Percentiles rank a stretch among this genome's conserved stretches.
Evolutionary conservation across 805 yeast genomes (phyloP).

Genomic region (Huiozyma naganishii): DNA sequence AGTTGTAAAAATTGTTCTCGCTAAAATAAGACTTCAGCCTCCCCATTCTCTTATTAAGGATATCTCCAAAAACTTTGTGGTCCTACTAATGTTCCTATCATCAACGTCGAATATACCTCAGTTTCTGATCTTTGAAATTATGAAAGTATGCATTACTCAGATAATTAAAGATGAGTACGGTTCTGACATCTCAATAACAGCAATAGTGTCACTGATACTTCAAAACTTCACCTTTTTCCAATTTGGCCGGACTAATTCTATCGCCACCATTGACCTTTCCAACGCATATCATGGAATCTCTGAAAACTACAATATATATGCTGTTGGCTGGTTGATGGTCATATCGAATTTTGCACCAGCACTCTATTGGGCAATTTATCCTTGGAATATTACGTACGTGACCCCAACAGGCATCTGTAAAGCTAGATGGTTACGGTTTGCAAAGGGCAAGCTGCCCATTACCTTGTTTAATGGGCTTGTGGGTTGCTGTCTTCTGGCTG

Average conservation of each 20-base stretch:
- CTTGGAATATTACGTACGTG: constrained; percentile 14
- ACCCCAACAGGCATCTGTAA: constrained; percentile 7
- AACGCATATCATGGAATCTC: constrained; percentile 86
- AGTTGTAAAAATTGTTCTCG: constrained; percentile 22
- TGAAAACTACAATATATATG: constrained; percentile 47
- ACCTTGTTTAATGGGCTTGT: constrained; percentile 49
- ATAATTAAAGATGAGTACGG: constrained; percentile 5
- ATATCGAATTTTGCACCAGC: constrained; percentile 81
- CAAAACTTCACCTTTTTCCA: constrained; percentile 78
- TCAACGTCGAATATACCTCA: constrained; percentile 40
- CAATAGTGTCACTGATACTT: constrained; percentile 33
- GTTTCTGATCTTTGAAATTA: constrained; percentile 31
- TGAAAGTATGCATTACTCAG: constrained; percentile 7
- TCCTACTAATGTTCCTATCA: constrained; percentile 40
- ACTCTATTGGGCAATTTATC: constrained; percentile 57
- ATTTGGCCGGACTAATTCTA: constrained; percentile 82
- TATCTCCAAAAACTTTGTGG: constrained; percentile 21
- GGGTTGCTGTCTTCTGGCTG: constrained; percentile 46
- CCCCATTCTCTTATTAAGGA: constrained; percentile 2
- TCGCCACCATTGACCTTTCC: constrained; percentile 82
- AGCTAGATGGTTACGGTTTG: constrained; percentile 11
- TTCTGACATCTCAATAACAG: constrained; percentile 5
- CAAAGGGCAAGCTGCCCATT: constrained; percentile 14
- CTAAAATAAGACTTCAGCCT: constrained; percentile 6
- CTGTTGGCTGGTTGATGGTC: constrained; percentile 72